These are phyloP conservation scores for Xylaria sp. DNA, from an alignment of 2,329 filamentous ascomycete species.

Conservation along the genomic window DNA sequence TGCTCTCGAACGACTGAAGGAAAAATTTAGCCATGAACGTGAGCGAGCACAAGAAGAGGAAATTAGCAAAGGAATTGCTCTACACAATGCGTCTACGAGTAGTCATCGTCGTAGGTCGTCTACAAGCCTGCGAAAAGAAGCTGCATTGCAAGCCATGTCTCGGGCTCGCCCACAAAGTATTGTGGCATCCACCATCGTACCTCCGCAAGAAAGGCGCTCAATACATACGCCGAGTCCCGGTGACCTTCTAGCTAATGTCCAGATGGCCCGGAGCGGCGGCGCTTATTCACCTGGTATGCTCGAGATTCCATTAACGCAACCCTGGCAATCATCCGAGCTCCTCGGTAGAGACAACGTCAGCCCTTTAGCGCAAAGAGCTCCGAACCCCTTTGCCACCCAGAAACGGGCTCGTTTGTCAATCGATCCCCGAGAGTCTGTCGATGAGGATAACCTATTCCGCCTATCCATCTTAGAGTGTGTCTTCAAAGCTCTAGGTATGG, in stretches of 20 bases:
- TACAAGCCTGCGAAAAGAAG: slow-evolving; percentile 81
- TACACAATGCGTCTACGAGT: slow-evolving; percentile 80
- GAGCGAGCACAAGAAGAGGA: slow-evolving; percentile 86
- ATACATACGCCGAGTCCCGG: slow-evolving; percentile 72
- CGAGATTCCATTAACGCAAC: slow-evolving; percentile 45
- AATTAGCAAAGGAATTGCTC: slow-evolving; percentile 88
- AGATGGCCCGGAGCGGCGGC: slow-evolving; percentile 71
- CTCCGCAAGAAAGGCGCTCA: slow-evolving; percentile 56
- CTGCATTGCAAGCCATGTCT: slow-evolving; percentile 74
- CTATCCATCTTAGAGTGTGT: slow-evolving; percentile 94
- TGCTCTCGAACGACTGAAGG: slow-evolving; percentile 84
- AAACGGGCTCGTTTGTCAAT: slow-evolving; percentile 61
- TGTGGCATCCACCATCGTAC: slow-evolving; percentile 54
- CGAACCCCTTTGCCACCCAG: slow-evolving; percentile 68
- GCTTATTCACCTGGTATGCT: slow-evolving; percentile 53
- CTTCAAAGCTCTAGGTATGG: slow-evolving; percentile 90
- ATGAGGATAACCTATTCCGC: slow-evolving; percentile 90
- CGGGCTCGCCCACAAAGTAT: slow-evolving; percentile 59
- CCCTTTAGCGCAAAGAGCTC: slow-evolving; percentile 62
- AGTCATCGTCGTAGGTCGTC: slow-evolving; percentile 77
- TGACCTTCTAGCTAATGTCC: slow-evolving; percentile 82
- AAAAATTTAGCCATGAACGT: slow-evolving; percentile 88
- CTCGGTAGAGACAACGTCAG: slow-evolving; percentile 54
- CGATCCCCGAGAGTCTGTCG: slow-evolving; percentile 81
- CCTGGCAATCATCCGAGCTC: slow-evolving; percentile 47